phyloP scores from a whole-genome alignment of 2,329 filamentous ascomycete genomes.

The Talaromyces sp. region DNA sequence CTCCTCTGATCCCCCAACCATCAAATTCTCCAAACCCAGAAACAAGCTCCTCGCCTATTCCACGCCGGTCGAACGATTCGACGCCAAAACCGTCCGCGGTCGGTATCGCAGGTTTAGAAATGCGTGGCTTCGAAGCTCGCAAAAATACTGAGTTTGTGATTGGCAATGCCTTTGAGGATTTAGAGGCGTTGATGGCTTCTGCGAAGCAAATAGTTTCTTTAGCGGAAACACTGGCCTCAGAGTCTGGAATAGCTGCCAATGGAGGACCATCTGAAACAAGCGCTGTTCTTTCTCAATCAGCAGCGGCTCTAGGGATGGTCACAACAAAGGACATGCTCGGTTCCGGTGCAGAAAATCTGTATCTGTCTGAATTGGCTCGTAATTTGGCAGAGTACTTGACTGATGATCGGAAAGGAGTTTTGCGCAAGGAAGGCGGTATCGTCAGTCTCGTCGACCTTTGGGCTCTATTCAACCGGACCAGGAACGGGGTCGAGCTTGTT shows the following conservation, averaged over 20 bases:
- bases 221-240: conserved; percentile 78
- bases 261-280: conserved; percentile 67
- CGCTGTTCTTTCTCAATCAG: conserved; percentile 74
- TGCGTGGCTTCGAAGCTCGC: conserved; percentile 75
- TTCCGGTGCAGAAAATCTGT: conserved; percentile 76
- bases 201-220: conserved; percentile 94
- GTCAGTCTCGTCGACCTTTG: conserved; percentile 87
- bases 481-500: conserved; percentile 90
- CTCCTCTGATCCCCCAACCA: conserved; percentile 76
- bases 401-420: conserved; percentile 74
- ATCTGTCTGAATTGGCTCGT: conserved; percentile 80
- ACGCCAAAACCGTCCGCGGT: conserved; percentile 57
- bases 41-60: conserved; percentile 26
- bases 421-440: conserved; percentile 78
- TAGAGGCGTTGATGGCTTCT: conserved; percentile 95
- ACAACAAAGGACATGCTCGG: conserved; percentile 93
- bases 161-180: conserved; percentile 89
- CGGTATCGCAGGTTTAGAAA: conserved; percentile 89
- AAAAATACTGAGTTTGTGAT: conserved; percentile 94
- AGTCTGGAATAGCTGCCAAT: conserved; percentile 57
- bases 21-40: conserved; percentile 30
- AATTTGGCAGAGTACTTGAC: conserved; percentile 86
- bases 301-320: conserved; percentile 78
- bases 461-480: conserved; percentile 90
- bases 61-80: conserved; percentile 24